Base-by-base conservation (phyloP, 2,329 filamentous ascomycete species). In the Thelonectria blattea region DNA sequence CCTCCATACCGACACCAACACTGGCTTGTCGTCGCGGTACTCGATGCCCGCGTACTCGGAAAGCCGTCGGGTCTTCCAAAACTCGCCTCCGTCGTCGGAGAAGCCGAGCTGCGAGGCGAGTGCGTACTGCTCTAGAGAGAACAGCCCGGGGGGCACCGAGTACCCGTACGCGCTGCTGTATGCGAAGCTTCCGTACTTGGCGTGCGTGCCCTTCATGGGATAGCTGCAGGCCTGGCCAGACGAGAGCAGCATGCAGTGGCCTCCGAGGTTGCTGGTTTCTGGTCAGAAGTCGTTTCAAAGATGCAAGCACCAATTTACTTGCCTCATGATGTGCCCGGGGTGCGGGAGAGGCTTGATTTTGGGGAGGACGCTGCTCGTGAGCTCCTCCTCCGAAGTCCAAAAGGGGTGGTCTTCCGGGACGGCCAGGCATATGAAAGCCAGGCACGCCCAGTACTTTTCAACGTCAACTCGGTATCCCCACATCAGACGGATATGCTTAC, bases 181-280 rank as follows among this genome's bases (percentile, higher is more conserved):
- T 6, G 90, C 90, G 71, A 93, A 93, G 61, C 86, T 85, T 48
- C 91, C 91, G 74, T 93, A 93, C 71, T 93, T 93, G 62, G 91
- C 89, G 73, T 93, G 90, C 0, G 90, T 91, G 55, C 89, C 90
- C 75, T 91, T 91, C 80, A 93, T 88, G 0, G 91, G 88, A 72
- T 93, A 93, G 73, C 90, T 88, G 75, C 91, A 93, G n/a, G 88
- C 88, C 73, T 94, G 91, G 1, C 91, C 91, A 0, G 88, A 91
- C 4, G 86, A 89, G 8, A 93, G 82, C 22, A 93, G 81, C 81
- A 93, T 91, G 47, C 87, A 88, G 73, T 93, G 91, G 0, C 88
- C 88, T n/a, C 88, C 90, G 17, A 87, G 83, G 64, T 87, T 85
- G 66, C 88, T 84, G 41, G 6, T 30, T 34, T 46, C 45, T 47